Base-by-base conservation (phyloP, 257 asterid species). In the Solanum appendiculatum region DNA sequence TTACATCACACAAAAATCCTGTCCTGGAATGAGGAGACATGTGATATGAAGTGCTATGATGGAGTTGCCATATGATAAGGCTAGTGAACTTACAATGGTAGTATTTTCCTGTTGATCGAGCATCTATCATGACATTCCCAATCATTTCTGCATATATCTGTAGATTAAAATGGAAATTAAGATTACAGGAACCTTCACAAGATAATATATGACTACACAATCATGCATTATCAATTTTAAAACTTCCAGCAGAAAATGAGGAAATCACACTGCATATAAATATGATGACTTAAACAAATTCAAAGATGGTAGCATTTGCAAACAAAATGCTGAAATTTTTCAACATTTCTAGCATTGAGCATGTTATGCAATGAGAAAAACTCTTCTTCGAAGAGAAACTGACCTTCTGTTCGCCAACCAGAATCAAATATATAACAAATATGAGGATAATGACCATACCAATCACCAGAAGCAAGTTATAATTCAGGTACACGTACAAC, bases 111-210 rank as follows among this genome's bases (percentile, higher is more conserved):
- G 99, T 96, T 86, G 99, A 97, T 56, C 99, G 99, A 63, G 99
- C 99, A 93, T 97, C 99, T 51, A 94, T 75, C 98, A 94, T 94
- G 82, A 94, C 98, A 87, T 94, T 93, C 83, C 96, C 96, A 86
- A 94, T 93, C 99, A 97, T 97, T 90, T 97, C 99, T 69, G 99
- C 94, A 89, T 96, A 97, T 89, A 97, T 97, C 99, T 97, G 93
- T 85, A 89, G 87, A 85, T 34, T 58, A 74, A 48, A 86, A 77
- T 63, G 63, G 86, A 39, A 83, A 85, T 29, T 8, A 84, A 27
- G 40, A 83, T 16, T 31, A 27, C 66, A 11, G 18, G 64, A 29
- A 46, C 85, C 66, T 80, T 80, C 66, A 78, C 84, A 10, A 29
- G 66, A 80, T 29, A 80, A 80, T 16, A 27, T 9, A 44, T 21